phyloP scores from a whole-genome alignment of 2,329 filamentous ascomycete genomes.

The Penicillium sp. region DNA sequence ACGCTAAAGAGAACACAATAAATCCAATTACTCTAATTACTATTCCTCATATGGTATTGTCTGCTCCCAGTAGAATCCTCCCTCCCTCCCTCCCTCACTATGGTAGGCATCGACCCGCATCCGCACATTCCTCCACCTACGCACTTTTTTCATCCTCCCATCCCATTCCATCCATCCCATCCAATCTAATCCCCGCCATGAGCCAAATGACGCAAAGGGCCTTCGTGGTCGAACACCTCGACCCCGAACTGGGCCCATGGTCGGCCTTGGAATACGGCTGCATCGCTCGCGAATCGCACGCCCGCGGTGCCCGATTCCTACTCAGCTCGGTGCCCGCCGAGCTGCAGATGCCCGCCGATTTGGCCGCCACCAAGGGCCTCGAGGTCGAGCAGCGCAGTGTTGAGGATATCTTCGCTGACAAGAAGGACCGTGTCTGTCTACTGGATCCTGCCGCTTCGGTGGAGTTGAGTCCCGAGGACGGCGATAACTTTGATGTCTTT shows the following conservation, averaged over 20 bases:
- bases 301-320: conserved; percentile 70
- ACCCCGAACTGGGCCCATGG: conserved; percentile 92
- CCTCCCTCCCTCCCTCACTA: not conserved
- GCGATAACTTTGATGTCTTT: conserved; percentile 82
- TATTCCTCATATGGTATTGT: no score
- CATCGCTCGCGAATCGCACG: conserved; percentile 80
- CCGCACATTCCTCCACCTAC: conserved; percentile 8
- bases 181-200: conserved; percentile 24
- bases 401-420: conserved; percentile 75
- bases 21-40: no score
- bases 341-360: conserved; percentile 63
- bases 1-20: no score
- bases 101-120: conserved; percentile 11
- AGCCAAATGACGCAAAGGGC: conserved; percentile 58
- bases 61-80: not conserved
- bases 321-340: conserved; percentile 77
- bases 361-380: conserved; percentile 67
- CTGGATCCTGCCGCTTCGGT: conserved; percentile 82
- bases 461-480: conserved; percentile 84
- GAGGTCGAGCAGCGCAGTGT: conserved; percentile 76
- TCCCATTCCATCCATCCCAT: not conserved
- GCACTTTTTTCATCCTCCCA: not conserved
- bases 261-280: conserved; percentile 89
- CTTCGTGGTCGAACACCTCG: conserved; percentile 95
- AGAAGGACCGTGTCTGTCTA: conserved; percentile 80